Base-by-base conservation (phyloP, 139 green algal genomes). In the Deuterostichococcus epilithicus region DNA sequence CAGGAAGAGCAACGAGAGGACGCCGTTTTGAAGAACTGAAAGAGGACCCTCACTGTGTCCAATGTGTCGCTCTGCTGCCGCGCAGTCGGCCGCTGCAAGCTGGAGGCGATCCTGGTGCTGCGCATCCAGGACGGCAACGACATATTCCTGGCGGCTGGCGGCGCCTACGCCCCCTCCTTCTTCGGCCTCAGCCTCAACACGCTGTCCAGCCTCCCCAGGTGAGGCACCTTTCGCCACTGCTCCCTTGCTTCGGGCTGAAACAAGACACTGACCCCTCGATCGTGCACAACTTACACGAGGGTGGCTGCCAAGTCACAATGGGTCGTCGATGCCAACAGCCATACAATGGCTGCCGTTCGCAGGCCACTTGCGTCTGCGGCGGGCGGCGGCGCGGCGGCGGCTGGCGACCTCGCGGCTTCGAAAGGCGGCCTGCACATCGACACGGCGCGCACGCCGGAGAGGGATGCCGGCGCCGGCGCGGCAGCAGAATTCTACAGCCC, bases 41-140 rank as follows among this genome's bases (percentile, higher is more conserved):
- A n/a, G n/a, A n/a, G n/a, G n/a, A n/a, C n/a, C n/a, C n/a, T n/a
- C n/a, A n/a, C n/a, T n/a, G n/a, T n/a, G n/a, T n/a, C n/a, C n/a
- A n/a, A n/a, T n/a, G n/a, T n/a, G n/a, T n/a, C n/a, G n/a, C n/a
- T 25, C 52, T 63, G 18, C 8, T 63, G 52, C 52, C 28, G 10
- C 28, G 52, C 52, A 63, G 52, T n/a, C 18, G 52, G 52, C 18
- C 52, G 39, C 5, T 72, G 76, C 66, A 78, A 77, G 73, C 76
- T 94, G 73, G 89, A 94, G 18, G 74, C 78, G 8, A 88, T 94
- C n/a, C 73, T 90, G 52, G 88, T 94, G 30, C 73, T 94, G 52
- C 75, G 83, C 10, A 65, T 94, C 5, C 86, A 90, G 68, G 82
- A 86, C 66, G 84, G 84, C n/a, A 82, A 84, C 32, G 90, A 94